These are phyloP conservation scores for Phoma herbarum DNA, from an alignment of 2,329 filamentous ascomycete genomes.

Conservation along the genomic window DNA sequence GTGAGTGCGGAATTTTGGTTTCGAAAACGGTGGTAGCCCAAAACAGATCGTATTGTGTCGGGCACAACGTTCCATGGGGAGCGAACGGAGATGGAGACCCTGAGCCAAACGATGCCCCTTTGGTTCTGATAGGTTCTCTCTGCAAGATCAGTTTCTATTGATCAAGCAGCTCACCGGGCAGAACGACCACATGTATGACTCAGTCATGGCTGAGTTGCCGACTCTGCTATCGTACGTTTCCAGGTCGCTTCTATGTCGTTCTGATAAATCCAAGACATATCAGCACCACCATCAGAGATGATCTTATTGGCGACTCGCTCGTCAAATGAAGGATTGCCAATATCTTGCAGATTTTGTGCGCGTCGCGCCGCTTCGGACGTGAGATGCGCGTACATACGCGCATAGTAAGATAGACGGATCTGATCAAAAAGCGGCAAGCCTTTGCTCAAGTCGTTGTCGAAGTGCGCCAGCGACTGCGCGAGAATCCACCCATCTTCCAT, in stretches of 20 bases:
- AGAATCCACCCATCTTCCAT: constrained; percentile 59
- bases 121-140: neutral
- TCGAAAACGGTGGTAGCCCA: neutral
- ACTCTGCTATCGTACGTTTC: constrained; percentile 23
- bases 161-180: neutral
- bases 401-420: constrained; percentile 55
- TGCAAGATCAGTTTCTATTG: neutral
- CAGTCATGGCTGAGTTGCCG: neutral
- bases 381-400: constrained; percentile 52
- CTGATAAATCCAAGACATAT: constrained; percentile 55
- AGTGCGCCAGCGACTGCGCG: constrained; percentile 43
- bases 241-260: constrained; percentile 54
- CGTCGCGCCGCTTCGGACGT: constrained; percentile 25
- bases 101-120: neutral
- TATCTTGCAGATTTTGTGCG: constrained; percentile 20
- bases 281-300: constrained; percentile 42
- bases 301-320: constrained; percentile 42
- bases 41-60: neutral
- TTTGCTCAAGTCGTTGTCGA: constrained; percentile 25
- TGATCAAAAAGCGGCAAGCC: constrained; percentile 52
- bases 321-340: constrained; percentile 34
- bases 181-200: neutral
- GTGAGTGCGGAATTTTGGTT: neutral
- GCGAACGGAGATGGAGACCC: neutral
- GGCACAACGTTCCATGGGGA: neutral